Percentiles rank a stretch among this genome's conserved stretches.
These are phyloP conservation scores for Boletus barrowsii DNA, from an alignment of 768 basidiomycete genomes.

Conservation along the genomic window DNA sequence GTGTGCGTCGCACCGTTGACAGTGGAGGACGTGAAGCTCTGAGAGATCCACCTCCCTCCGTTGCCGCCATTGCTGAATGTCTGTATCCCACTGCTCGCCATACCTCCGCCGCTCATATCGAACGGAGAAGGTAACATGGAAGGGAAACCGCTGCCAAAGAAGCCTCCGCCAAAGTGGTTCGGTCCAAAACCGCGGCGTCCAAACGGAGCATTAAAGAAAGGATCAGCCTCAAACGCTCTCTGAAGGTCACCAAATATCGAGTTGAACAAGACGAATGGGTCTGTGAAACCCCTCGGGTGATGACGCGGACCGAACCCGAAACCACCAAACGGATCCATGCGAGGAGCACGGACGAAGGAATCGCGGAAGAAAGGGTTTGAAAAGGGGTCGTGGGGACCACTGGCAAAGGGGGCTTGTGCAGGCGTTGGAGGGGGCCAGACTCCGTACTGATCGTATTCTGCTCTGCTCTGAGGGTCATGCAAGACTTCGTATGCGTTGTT, in stretches of 20 bases:
- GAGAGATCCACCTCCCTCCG: slow-evolving; percentile 42
- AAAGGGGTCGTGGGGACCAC: slow-evolving; percentile 18
- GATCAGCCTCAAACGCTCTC: slow-evolving; percentile 31
- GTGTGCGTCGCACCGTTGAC: slow-evolving; percentile 69
- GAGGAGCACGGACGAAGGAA: slow-evolving; percentile 21
- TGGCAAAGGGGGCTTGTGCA: slow-evolving; percentile 12
- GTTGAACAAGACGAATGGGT: slow-evolving; percentile 74
- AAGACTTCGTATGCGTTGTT: slow-evolving; percentile 80
- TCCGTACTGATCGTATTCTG: slow-evolving; percentile 66
- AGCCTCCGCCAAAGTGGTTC: slow-evolving; percentile 10
- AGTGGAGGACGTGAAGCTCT: slow-evolving; percentile 54
- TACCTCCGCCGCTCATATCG: slow-evolving; percentile 13
- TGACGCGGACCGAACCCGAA: slow-evolving; percentile 19
- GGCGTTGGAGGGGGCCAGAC: slow-evolving; percentile 67
- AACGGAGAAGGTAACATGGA: slow-evolving; percentile 8
- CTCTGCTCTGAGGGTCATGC: slow-evolving; percentile 56
- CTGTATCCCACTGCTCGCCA: slow-evolving; percentile 12
- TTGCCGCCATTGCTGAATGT: slow-evolving; percentile 6
- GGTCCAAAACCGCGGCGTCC: slow-evolving; percentile 16
- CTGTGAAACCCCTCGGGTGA: slow-evolving; percentile 47
- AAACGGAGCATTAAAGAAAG: slow-evolving; percentile 33
- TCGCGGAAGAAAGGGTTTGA: slow-evolving; percentile 15
- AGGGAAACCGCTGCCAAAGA: slow-evolving; percentile 10
- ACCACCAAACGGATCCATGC: slow-evolving; percentile 26
- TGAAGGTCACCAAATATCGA: slow-evolving; percentile 60